phyloP scores from a whole-genome alignment of 164 flowering plant species.

The Paratinospora sagittata region DNA sequence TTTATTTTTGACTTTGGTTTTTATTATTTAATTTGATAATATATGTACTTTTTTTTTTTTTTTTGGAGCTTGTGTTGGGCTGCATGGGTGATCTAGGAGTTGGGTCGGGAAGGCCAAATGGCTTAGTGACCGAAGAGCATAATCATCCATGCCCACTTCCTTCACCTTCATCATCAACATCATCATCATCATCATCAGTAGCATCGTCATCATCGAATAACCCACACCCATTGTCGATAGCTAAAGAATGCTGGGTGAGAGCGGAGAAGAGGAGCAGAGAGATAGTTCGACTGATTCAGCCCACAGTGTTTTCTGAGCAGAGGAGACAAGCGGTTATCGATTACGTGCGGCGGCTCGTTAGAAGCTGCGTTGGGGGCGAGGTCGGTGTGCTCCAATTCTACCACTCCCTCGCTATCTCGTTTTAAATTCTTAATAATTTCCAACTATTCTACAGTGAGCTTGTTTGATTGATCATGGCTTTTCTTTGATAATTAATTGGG shows the following conservation, averaged over 20 bases:
- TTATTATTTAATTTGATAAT: no score
- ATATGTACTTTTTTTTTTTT: no score
- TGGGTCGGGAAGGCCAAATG: not conserved
- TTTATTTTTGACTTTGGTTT: no score
- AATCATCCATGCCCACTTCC: not conserved
- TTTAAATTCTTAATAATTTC: no score
- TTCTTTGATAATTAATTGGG: no score
- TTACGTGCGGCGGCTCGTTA: conserved; percentile 56
- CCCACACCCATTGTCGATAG: conserved; percentile 45
- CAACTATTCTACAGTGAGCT: no score
- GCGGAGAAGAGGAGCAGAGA: not conserved
- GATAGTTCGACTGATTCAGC: not conserved
- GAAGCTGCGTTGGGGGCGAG: conserved; percentile 41
- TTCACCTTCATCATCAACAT: not conserved
- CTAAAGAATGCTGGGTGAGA: conserved; percentile 30
- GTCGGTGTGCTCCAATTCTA: no score
- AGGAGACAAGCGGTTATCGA: conserved; percentile 34
- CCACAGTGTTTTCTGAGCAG: not conserved
- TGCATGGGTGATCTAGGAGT: not conserved
- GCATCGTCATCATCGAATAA: conserved; percentile 31
- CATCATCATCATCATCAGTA: not conserved
- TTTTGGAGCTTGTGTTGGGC: not conserved
- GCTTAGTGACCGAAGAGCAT: not conserved
- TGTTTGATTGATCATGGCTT: no score
- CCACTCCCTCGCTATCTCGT: no score